Percentiles rank a stretch among this genome's conserved stretches.
phyloP scores from a whole-genome alignment of 768 basidiomycete genomes.

The Boletus sp. region DNA sequence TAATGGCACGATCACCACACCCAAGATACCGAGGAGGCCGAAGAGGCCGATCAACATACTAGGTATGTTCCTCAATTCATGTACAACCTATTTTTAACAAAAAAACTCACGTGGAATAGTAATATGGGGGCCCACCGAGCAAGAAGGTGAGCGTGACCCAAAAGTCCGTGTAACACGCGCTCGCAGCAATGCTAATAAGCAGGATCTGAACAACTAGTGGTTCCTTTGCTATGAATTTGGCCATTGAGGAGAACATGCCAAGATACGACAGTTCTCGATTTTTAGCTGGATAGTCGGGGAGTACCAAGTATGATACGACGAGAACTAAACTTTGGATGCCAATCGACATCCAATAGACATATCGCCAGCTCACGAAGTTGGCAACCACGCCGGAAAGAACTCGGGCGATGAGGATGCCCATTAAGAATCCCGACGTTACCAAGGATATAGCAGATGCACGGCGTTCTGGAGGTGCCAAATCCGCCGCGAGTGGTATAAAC shows the following conservation, averaged over 20 bases:
- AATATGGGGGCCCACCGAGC: slow-evolving; percentile 67
- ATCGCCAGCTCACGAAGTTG: slow-evolving; percentile 63
- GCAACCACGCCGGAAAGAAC: slow-evolving; percentile 71
- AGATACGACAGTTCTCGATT: slow-evolving; percentile 59
- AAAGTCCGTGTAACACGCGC: slow-evolving; percentile 55
- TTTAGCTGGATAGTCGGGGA: slow-evolving; percentile 80
- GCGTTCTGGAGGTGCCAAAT: slow-evolving; percentile 69
- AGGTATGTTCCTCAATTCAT: neutral
- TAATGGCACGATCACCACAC: slow-evolving; percentile 62
- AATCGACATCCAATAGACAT: slow-evolving; percentile 73
- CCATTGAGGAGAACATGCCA: slow-evolving; percentile 70
- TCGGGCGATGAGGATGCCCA: slow-evolving; percentile 70
- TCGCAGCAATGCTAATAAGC: slow-evolving; percentile 52
- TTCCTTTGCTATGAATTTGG: slow-evolving; percentile 66
- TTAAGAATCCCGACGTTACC: slow-evolving; percentile 59
- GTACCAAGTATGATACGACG: slow-evolving; percentile 50
- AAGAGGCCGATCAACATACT: slow-evolving; percentile 63
- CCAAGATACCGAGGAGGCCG: slow-evolving; percentile 65
- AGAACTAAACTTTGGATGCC: slow-evolving; percentile 60
- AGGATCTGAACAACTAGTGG: slow-evolving; percentile 68
- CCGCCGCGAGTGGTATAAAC: slow-evolving; percentile 68
- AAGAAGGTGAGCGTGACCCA: slow-evolving; percentile 79
- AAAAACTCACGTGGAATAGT: slow-evolving; percentile 57
- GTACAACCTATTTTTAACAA: neutral
- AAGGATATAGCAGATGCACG: slow-evolving; percentile 74